A percentile compares a stretch with the other conserved stretches of the same genome.
phyloP scores from a whole-genome alignment of 2,329 filamentous ascomycete species.

The Monosporascus sp. region DNA sequence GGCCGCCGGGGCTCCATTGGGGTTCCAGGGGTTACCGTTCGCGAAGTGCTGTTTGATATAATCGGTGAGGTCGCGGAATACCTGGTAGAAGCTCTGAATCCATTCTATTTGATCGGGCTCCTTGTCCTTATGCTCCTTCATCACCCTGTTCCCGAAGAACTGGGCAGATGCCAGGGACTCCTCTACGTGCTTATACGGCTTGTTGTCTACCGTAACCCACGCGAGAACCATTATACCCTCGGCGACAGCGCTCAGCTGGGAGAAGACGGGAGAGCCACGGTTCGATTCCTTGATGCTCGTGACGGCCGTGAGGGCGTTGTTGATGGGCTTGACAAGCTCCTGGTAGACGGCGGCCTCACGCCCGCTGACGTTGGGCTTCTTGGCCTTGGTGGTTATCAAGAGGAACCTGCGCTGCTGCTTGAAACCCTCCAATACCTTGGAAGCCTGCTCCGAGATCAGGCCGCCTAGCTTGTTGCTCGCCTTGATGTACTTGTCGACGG shows the following conservation, averaged over 20 bases:
- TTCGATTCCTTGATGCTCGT: conserved; percentile 78
- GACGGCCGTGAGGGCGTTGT: conserved; percentile 73
- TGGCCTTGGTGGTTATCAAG: conserved; percentile 81
- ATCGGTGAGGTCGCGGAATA: conserved; percentile 76
- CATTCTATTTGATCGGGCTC: conserved; percentile 79
- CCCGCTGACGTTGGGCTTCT: conserved; percentile 71
- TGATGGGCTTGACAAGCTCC: conserved; percentile 80
- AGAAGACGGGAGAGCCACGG: conserved; percentile 67
- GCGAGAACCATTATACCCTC: conserved; percentile 86
- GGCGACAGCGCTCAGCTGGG: conserved; percentile 79
- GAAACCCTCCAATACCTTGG: conserved; percentile 60
- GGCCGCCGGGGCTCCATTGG: conserved; percentile 64
- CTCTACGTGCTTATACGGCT: conserved; percentile 79
- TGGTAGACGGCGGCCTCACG: conserved; percentile 60
- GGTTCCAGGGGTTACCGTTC: conserved; percentile 81
- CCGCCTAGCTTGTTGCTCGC: conserved; percentile 74
- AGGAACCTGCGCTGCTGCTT: conserved; percentile 82
- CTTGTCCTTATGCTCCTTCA: conserved; percentile 82
- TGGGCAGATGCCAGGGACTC: conserved; percentile 80
- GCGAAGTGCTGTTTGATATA: conserved; percentile 82
- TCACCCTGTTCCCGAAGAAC: conserved; percentile 89
- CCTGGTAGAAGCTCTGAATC: conserved; percentile 85
- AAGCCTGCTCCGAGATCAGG: conserved; percentile 69
- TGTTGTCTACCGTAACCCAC: conserved; percentile 81
- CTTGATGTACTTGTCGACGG: conserved; percentile 73